Base-by-base conservation (phyloP, 805 yeast genomes). In the Zygoascus ofunaensis region DNA sequence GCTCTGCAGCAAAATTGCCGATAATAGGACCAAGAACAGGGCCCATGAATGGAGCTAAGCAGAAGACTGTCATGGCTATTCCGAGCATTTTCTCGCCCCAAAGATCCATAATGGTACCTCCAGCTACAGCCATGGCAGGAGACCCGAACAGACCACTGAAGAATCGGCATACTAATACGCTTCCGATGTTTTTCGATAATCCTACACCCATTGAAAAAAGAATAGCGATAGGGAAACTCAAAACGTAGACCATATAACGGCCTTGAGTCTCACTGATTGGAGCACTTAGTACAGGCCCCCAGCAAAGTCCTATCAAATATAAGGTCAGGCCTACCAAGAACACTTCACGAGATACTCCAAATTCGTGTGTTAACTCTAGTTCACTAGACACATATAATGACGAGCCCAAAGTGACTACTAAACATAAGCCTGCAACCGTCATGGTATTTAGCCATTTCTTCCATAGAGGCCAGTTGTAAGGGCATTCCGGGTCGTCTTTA, bases 111-210 rank as follows among this genome's bases (percentile, higher is more conserved):
- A 87, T 76, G 4, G 94, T 79, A 50, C 95, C 96, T 43, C 89
- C 87, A 10, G 87, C 90, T 51, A 83, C 77, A 5, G 94, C 81
- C 65, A 87, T 70, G 1, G 89, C 87, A 2, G 92, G 94, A 1
- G 89, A 79, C 1, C 92, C 86, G 39, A 80, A 72, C 21, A 80
- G 69, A 1, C 95, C 95, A 19, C 82, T 68, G 55, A 87, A 75
- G 57, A 84, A 82, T 54, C 95, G 66, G 38, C 84, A 66, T 4
- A 87, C 79, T 38, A 86, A 64, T 32, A 56, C 47, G 7, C 53
- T 42, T 7, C 48, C 47, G 19, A 60, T 46, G 38, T 56, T 56
- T 10, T 41, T 42, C 1, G 55, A 53, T 2, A 75, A 64, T 1
- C 79, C 81, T 12, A 69, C 61, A 0, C 74, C 78, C 54, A 76